Conservation (phyloP, 495 filamentous ascomycete species). For the Penicillium maclennaniae region DNA sequence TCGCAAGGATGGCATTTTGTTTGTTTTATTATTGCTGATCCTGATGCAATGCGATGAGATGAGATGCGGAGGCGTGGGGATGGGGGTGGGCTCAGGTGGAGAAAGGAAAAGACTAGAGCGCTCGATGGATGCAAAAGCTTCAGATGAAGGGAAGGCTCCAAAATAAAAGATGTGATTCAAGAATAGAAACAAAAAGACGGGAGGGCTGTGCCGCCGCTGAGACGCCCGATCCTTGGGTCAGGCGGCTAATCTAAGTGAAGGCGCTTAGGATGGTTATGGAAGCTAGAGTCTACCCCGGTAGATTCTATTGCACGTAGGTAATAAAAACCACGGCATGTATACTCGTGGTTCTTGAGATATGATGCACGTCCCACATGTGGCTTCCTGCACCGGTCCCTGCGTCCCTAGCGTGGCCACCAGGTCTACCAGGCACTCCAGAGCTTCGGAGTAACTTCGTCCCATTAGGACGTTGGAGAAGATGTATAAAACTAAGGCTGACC, state of each 20-base stretch:
- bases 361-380: slow-evolving; percentile 9
- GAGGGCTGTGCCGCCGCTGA: background rate
- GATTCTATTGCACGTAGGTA: background rate
- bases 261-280: background rate
- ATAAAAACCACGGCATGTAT: background rate
- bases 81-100: background rate
- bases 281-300: background rate
- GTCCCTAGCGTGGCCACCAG: slow-evolving; percentile 1
- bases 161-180: background rate
- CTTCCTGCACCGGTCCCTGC: slow-evolving; percentile 14
- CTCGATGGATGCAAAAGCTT: background rate
- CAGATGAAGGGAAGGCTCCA: background rate
- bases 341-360: background rate
- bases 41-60: too few species aligned
- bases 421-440: background rate
- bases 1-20: slow-evolving; percentile 63
- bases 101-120: background rate
- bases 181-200: slow-evolving; percentile 11
- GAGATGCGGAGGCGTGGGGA: slow-evolving; percentile 1
- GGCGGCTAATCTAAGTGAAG: slow-evolving; percentile 10
- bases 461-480: background rate
- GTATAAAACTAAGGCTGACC: too few species aligned
- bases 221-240: slow-evolving; percentile 4
- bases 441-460: background rate
- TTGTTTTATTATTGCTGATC: too few species aligned